Percentiles rank a stretch among this genome's conserved stretches.
These are phyloP conservation scores for Vachellia collinsii DNA, from an alignment of 306 rosid genomes.

Conservation along the genomic window DNA sequence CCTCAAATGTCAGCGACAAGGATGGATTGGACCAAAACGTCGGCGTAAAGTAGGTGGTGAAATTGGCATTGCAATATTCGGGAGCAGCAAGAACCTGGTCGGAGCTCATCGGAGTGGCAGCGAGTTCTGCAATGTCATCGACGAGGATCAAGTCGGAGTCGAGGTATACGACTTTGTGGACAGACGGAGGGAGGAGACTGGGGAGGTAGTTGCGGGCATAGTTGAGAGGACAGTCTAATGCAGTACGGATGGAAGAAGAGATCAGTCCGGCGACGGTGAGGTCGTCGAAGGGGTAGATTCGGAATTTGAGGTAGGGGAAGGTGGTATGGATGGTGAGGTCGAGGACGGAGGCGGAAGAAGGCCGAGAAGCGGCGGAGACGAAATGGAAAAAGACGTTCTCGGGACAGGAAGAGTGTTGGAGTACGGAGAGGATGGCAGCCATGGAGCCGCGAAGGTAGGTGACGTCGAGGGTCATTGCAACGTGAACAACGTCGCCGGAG, in stretches of 20 bases:
- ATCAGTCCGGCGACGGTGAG: slow-evolving; percentile 68
- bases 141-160: slow-evolving; percentile 91
- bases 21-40: slow-evolving; percentile 89
- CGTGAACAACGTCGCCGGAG: slow-evolving; percentile 59
- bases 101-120: slow-evolving; percentile 54
- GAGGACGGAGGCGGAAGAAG: slow-evolving; percentile 42
- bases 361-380: slow-evolving; percentile 53
- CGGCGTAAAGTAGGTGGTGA: slow-evolving; percentile 79
- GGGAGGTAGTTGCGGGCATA: slow-evolving; percentile 94
- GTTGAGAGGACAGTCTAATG: slow-evolving; percentile 87
- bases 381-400: slow-evolving; percentile 80
- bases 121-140: slow-evolving; percentile 85
- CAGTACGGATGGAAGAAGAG: slow-evolving; percentile 90
- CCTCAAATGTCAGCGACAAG: slow-evolving; percentile 68
- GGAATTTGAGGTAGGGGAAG: slow-evolving; percentile 81
- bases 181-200: slow-evolving; percentile 59
- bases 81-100: slow-evolving; percentile 85
- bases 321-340: slow-evolving; percentile 49
- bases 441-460: slow-evolving; percentile 92
- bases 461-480: slow-evolving; percentile 89
- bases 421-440: slow-evolving; percentile 93
- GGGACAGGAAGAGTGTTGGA: slow-evolving; percentile 94
- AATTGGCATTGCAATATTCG: slow-evolving; percentile 92
- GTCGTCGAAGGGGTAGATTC: slow-evolving; percentile 71
- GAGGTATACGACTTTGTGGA: slow-evolving; percentile 70